Base-by-base conservation (phyloP, 495 filamentous ascomycete species). In the Daldinia bambusicola region DNA sequence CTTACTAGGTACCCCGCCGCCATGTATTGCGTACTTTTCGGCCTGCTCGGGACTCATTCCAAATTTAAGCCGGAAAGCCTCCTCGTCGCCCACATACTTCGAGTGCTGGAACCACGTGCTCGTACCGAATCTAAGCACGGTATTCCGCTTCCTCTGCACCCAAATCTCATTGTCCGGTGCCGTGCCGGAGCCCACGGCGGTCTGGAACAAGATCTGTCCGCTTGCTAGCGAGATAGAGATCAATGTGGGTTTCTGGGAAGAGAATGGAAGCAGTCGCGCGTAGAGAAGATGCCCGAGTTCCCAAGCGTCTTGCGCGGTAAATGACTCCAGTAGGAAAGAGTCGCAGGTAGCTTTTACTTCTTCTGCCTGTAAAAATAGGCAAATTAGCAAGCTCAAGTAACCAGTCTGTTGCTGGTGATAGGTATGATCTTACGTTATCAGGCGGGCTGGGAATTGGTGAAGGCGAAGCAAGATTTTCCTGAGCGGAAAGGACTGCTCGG, bases 21-120 rank as follows among this genome's bases (percentile, higher is more conserved):
- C 92, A 80, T 93, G 89, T 67, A 92, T 89, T 7, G 90, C 89
- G 84, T 91, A 95, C 14, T 85, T 80, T 70, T 84, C 86, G 13
- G 85, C 85, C 32, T 81, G 80, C 16, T 79, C 82, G 31, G 81
- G 82, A 1, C 85, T 79, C 66, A 89, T 68, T 37, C 81, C 84
- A 78, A 85, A 89, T 73, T 88, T 89, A 51, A 79, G 76, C 53
- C 82, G 79, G 79, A 92, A 91, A 31, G 80, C 80, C 20, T 69
- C 79, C 77, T 92, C 88, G 62, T 91, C 81, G 4, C 85, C 84
- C 1, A 59, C 55, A 43, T 85, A 86, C 82, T 90, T 89, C 69
- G 84, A 81, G 55, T 83, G 78, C 87, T 92, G 88, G 64, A 85
- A 84, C 88, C 89, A 92, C 10, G 88, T 89, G 41, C 85, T 89